phyloP scores from a whole-genome alignment of 108 stramenopile genomes.

The Skeletonema grethae region DNA sequence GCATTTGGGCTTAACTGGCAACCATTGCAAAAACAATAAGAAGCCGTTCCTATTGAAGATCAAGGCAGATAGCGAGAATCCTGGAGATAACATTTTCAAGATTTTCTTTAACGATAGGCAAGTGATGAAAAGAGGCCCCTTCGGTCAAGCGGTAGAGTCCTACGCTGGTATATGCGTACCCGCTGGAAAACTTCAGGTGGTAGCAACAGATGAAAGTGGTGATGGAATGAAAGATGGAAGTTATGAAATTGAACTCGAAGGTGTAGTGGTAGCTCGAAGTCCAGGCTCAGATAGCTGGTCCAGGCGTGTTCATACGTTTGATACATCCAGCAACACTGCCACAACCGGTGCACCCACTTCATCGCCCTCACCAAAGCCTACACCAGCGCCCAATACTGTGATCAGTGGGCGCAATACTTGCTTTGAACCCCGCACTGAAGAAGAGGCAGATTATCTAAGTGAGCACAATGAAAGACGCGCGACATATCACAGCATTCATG shows the following conservation, averaged over 20 bases:
- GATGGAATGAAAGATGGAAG: not conserved
- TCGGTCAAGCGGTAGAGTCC: not conserved
- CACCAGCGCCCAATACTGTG: not conserved
- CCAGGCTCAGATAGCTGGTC: not conserved
- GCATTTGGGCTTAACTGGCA: not conserved
- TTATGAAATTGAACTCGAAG: not conserved
- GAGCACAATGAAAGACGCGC: constrained; percentile 16
- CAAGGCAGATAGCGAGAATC: not conserved
- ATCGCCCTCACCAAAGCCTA: not conserved
- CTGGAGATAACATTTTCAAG: not conserved
- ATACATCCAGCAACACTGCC: not conserved
- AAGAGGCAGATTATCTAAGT: constrained; percentile 11
- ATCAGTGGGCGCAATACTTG: not conserved
- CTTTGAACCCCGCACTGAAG: not conserved
- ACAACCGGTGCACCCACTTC: not conserved
- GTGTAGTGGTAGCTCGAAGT: not conserved
- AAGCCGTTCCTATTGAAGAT: not conserved
- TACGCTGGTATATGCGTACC: not conserved
- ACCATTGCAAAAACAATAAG: not conserved
- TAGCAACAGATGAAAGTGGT: not conserved
- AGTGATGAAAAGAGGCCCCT: not conserved
- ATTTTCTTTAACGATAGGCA: not conserved
- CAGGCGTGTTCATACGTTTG: not conserved
- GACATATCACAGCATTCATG: constrained; percentile 20
- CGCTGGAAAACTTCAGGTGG: not conserved